Percentiles rank a stretch among this genome's conserved stretches.
Evolutionary conservation across 2,329 filamentous ascomycete species (phyloP).

Genomic region (Talaromyces sp.): DNA sequence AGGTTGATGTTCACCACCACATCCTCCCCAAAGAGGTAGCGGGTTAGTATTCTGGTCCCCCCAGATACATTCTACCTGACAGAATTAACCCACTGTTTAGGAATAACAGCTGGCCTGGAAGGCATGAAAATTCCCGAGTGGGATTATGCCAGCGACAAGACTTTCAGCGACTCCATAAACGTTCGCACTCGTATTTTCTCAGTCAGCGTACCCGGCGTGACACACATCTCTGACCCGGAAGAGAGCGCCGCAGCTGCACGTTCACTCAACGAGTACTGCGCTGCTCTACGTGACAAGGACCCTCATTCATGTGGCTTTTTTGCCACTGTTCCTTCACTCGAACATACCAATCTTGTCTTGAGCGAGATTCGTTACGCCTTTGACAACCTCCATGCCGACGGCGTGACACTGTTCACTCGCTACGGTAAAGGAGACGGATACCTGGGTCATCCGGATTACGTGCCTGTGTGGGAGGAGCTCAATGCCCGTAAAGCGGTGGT

Average conservation of each 20-base stretch:
- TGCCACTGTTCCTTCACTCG: conserved; percentile 32
- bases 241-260: conserved; percentile 1
- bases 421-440: conserved; percentile 38
- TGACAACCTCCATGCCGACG: conserved; percentile 41
- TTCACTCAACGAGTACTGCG: conserved; percentile 28
- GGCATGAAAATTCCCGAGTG: neutral
- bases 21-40: neutral
- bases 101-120: neutral
- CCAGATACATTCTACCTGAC: too few relatives aligned
- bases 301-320: conserved; percentile 37
- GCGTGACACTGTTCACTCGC: conserved; percentile 41
- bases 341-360: conserved; percentile 23
- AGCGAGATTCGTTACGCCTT: conserved; percentile 35
- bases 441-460: conserved; percentile 39
- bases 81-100: neutral
- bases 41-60: neutral
- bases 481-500: conserved; percentile 37
- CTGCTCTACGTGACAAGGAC: conserved; percentile 25
- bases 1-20: neutral
- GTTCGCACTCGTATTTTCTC: neutral
- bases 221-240: neutral
- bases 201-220: neutral
- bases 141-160: neutral
- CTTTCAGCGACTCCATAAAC: neutral
- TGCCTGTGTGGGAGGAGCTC: conserved; percentile 41